Base-by-base conservation (phyloP, 192 early-diverging fungal species). In the Phycomyces nitens region DNA sequence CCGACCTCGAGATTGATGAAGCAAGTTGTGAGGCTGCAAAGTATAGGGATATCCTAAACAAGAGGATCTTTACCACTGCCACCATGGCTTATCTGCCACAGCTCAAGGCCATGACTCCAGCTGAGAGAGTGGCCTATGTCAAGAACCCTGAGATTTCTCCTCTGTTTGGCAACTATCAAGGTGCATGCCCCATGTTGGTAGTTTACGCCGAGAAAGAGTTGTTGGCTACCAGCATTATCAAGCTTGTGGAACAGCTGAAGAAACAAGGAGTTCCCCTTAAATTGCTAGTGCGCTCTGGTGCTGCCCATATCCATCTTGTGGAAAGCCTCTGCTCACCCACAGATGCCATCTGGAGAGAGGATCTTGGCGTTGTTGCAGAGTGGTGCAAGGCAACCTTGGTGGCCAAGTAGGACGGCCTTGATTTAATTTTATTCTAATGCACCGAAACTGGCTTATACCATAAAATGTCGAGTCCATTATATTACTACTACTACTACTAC, bases 281-380 rank as follows among this genome's bases (percentile, higher is more conserved):
- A 47, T 27, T 44, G 42, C 38, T 65, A 18, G 39, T 27, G 10
- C 14, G 44, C n/a, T 18, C 27, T 20, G 43, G 53, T 14, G 54
- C 42, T n/a, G 54, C 64, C 12, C 64, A 65, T 38, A 58, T 65
- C 20, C 57, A 55, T 53, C 22, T 65, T 11, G 47, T 65, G 38
- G 20, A 22, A 23, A 24, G 40, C 34, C 27, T 49, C 3, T 29
- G 56, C 24, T 43, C 64, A 4, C 43, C 53, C 3, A 34, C 53
- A 38, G 22, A 56, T 12, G 26, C 22, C 11, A 15, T 65, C 20
- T 65, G 53, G 64, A 56, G 43, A 49, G 23, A 38, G 8, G 64
- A 65, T 38, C 20, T 38, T 38, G 23, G 40, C 2, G 49, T 18
- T 29, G 44, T 65, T 18, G 54, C 53, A 22, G 42, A 65, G n/a